A percentile compares a stretch with the other conserved stretches of the same genome.
Conservation (phyloP, 2,329 filamentous ascomycete species). For the Colletotrichum costaricense region DNA sequence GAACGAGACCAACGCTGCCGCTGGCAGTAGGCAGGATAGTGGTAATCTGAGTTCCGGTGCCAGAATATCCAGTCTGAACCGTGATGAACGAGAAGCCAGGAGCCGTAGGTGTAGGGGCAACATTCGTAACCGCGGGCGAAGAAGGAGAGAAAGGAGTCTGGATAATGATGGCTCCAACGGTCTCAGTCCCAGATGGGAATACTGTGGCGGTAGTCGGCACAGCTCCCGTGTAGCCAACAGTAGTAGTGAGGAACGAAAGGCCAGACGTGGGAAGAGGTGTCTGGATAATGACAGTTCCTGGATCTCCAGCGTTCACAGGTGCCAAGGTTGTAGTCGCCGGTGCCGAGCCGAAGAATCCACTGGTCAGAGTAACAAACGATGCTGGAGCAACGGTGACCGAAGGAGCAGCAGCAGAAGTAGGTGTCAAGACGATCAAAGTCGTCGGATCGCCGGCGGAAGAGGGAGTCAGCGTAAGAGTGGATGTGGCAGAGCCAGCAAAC, state of each 20-base stretch:
- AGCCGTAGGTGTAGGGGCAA: neutral
- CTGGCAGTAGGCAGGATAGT: conserved; percentile 11
- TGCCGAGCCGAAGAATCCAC: conserved; percentile 12
- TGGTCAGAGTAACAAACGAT: conserved; percentile 5
- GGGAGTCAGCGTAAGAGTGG: conserved; percentile 24
- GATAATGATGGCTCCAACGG: conserved; percentile 24
- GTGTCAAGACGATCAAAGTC: conserved; percentile 26
- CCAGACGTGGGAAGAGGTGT: conserved; percentile 6
- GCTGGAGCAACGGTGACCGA: neutral
- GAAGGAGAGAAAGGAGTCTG: conserved; percentile 1
- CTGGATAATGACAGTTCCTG: conserved; percentile 18
- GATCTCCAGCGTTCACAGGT: conserved; percentile 6
- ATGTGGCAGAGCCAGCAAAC: conserved; percentile 16
- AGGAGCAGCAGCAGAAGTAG: neutral
- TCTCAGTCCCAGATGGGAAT: conserved; percentile 18
- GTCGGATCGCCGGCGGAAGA: conserved; percentile 13
- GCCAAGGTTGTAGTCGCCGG: conserved; percentile 14
- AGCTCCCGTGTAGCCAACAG: conserved; percentile 8
- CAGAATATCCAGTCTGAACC: conserved; percentile 18
- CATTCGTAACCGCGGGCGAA: neutral
- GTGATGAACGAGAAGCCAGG: conserved; percentile 15
- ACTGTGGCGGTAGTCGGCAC: conserved; percentile 10
- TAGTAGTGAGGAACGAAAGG: conserved; percentile 13
- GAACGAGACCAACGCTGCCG: conserved; percentile 9
- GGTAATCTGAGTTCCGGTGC: conserved; percentile 15